phyloP scores from a whole-genome alignment of 805 yeast genomes.

The Saccharomycopsis synnaedendra region DNA sequence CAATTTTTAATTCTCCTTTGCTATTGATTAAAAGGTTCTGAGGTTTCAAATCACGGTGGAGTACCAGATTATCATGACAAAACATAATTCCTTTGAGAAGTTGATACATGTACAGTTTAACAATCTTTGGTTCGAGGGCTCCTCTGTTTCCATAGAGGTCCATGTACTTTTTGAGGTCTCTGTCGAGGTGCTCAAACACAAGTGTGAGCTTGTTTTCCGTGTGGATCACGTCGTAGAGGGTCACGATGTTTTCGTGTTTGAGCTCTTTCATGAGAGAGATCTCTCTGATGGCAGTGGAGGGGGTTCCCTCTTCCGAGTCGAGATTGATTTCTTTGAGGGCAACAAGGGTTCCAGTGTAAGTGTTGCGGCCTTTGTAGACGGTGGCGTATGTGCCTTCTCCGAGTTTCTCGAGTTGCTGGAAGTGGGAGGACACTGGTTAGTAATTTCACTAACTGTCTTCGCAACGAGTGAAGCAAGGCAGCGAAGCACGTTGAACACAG shows the following conservation, averaged over 20 bases:
- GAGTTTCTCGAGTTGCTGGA: slow-evolving; percentile 52
- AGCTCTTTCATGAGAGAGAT: slow-evolving; percentile 92
- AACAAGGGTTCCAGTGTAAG: slow-evolving; percentile 78
- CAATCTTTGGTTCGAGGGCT: slow-evolving; percentile 59
- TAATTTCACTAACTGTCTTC: background rate
- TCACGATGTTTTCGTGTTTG: slow-evolving; percentile 85
- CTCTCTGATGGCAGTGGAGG: slow-evolving; percentile 95
- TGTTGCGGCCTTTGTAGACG: slow-evolving; percentile 89
- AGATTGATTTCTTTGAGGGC: slow-evolving; percentile 91
- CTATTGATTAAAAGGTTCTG: slow-evolving; percentile 82
- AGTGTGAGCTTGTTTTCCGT: slow-evolving; percentile 91
- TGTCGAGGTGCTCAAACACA: slow-evolving; percentile 89
- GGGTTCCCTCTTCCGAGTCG: slow-evolving; percentile 97
- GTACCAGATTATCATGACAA: slow-evolving; percentile 69
- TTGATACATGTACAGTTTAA: slow-evolving; percentile 91
- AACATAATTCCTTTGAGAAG: slow-evolving; percentile 79
- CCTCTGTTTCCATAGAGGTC: slow-evolving; percentile 71
- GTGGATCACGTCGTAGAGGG: slow-evolving; percentile 90
- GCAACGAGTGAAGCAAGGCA: too few species aligned
- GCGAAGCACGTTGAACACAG: too few species aligned
- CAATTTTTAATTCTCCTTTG: slow-evolving; percentile 87
- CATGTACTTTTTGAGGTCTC: slow-evolving; percentile 91
- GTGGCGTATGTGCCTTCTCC: slow-evolving; percentile 98
- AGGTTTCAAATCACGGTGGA: slow-evolving; percentile 79
- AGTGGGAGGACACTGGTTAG: slow-evolving; percentile 45